phyloP scores from a whole-genome alignment of 176 grass and related monocot species.

The Ensete ventricosum region DNA sequence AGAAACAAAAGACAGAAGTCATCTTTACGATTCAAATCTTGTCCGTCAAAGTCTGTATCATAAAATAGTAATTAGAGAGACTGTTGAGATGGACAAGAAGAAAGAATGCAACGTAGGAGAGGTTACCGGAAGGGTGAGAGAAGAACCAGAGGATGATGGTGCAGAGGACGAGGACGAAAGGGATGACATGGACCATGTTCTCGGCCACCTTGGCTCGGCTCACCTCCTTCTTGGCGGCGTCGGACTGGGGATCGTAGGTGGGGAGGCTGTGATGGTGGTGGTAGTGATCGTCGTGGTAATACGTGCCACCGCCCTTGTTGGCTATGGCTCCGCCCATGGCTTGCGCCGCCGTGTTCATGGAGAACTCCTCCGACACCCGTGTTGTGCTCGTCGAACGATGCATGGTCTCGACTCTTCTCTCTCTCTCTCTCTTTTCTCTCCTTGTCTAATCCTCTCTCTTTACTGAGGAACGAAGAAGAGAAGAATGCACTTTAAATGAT shows the following conservation, averaged over 20 bases:
- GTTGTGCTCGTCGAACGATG: not conserved
- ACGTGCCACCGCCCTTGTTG: not conserved
- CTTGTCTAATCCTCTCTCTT: no score
- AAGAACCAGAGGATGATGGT: constrained; percentile 65
- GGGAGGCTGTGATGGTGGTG: constrained; percentile 23
- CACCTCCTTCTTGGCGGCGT: constrained; percentile 60
- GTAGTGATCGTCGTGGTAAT: constrained; percentile 15
- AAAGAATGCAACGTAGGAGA: no score
- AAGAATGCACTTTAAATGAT: no score
- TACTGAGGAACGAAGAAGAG: no score
- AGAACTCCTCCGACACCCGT: not conserved
- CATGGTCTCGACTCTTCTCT: not conserved
- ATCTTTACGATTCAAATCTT: no score
- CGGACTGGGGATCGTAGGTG: constrained; percentile 43
- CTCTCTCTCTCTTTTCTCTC: no score
- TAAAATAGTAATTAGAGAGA: no score
- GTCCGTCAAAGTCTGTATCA: no score
- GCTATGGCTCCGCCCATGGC: not conserved
- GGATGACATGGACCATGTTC: constrained; percentile 53
- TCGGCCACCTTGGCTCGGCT: constrained; percentile 40
- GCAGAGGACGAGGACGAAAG: constrained; percentile 55
- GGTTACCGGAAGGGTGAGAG: constrained; percentile 22
- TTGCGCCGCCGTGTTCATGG: constrained; percentile 2
- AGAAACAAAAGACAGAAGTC: not conserved
- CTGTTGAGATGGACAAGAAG: not conserved